Evolutionary conservation across 2,329 filamentous ascomycete genomes (phyloP), one percentile per base, ranked within the genome.

Genomic region (Cladosporium colombiae): DNA sequence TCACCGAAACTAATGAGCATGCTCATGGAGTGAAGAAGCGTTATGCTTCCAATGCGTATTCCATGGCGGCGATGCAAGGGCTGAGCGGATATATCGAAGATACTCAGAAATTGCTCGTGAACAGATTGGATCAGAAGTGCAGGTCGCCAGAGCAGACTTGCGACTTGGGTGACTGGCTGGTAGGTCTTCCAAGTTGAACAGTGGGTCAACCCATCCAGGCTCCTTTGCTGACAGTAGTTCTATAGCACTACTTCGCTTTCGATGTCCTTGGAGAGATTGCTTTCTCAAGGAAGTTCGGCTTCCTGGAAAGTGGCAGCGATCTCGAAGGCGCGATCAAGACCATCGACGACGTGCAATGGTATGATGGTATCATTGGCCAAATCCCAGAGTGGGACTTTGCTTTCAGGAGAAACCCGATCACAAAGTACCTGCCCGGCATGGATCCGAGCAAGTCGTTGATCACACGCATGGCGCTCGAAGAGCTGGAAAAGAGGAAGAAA

Each of bases 81-180:
- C 93, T 93, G 72, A 92, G 95, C 73, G 90, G 91, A 0, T 89
- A 91, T 44, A 91, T 95, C 52, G 90, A 92, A 74, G 89, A 88
- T 69, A 92, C 89, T 0, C 88, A 89, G 0, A 85, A 86, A 68
- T 79, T 91, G 2, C 93, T 93, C 75, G 83, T 93, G 46, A 77
- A 79, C 62, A 78, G 80, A 68, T 82, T 81, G 2, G 73, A 80
- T 49, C 71, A 76, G 25, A 71, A 79, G 37, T 84, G 80, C 69
- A 77, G 77, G 10, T 74, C 63, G 11, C 73, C 7, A 78, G 78
- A 1, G 77, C 78, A 16, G 66, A 70, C 23, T 77, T 78, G 29
- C 90, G 64, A 62, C 31, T 13, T 66, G 40, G 64, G 88, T 72
- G 85, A 91, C 73, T 93, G 91, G 91, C 79, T 93, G 66, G 40